A percentile compares a stretch with the other conserved stretches of the same genome.
Evolutionary conservation across 2,329 filamentous ascomycete species (phyloP).

Genomic region (Boeremia lycopersici): DNA sequence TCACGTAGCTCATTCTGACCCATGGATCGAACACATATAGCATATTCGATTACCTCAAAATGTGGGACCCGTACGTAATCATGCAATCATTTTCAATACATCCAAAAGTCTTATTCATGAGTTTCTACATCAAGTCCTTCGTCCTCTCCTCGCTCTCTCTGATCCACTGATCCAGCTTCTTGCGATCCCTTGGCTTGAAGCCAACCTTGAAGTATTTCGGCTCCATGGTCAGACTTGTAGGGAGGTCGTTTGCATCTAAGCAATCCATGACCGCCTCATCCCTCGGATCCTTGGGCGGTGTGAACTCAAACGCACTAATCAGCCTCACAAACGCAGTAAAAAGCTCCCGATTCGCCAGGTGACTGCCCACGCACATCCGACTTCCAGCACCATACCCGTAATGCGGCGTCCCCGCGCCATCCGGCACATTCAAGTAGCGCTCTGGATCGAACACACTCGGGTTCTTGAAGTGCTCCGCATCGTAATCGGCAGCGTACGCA

Average conservation of each 20-base stretch:
- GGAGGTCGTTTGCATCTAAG: conserved; percentile 54
- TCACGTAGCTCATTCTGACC: neutral
- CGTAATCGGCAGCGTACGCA: conserved; percentile 76
- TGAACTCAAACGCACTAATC: conserved; percentile 55
- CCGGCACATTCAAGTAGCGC: conserved; percentile 63
- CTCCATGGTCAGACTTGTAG: conserved; percentile 57
- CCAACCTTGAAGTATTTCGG: conserved; percentile 59
- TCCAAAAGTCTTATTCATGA: neutral
- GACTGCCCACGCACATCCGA: conserved; percentile 55
- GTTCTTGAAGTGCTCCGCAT: conserved; percentile 69
- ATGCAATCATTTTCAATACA: neutral
- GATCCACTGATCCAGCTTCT: conserved; percentile 54
- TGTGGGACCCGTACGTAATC: neutral
- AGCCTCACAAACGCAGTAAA: conserved; percentile 56
- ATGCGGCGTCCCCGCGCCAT: conserved; percentile 55
- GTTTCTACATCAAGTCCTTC: conserved; percentile 43
- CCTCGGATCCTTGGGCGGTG: conserved; percentile 47
- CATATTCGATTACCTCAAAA: neutral
- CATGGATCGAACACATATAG: neutral
- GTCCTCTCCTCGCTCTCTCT: conserved; percentile 55
- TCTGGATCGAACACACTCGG: conserved; percentile 71
- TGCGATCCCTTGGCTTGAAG: conserved; percentile 51
- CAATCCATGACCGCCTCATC: conserved; percentile 54
- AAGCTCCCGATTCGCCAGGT: conserved; percentile 50
- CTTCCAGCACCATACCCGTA: conserved; percentile 57